These are phyloP conservation scores for Suillus discolor DNA, from an alignment of 768 basidiomycete species.

Conservation along the genomic window DNA sequence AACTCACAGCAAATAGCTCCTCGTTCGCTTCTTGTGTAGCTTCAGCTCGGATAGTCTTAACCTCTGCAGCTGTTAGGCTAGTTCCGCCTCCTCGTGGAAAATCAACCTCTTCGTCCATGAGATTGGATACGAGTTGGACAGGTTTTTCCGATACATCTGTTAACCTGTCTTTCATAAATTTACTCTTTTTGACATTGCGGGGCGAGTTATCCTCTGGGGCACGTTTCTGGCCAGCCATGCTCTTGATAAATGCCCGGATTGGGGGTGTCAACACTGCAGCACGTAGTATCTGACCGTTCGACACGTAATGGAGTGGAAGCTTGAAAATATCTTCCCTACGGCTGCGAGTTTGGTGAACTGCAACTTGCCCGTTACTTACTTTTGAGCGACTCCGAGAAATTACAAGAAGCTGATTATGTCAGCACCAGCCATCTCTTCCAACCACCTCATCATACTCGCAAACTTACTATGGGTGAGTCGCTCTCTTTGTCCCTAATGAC, in stretches of 20 bases:
- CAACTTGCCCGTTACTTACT: not conserved
- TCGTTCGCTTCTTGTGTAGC: constrained; percentile 82
- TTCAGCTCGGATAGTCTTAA: constrained; percentile 83
- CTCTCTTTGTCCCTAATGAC: not conserved
- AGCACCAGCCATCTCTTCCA: not conserved
- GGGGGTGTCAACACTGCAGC: not conserved
- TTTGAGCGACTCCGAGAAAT: not conserved
- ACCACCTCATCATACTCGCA: not conserved
- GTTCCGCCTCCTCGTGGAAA: constrained; percentile 97
- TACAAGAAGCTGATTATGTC: not conserved
- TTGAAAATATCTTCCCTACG: not conserved
- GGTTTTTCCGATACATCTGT: constrained; percentile 29
- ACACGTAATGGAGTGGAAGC: not conserved
- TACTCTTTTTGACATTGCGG: constrained; percentile 64
- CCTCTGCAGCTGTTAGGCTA: constrained; percentile 83
- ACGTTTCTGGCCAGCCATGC: constrained; percentile 61
- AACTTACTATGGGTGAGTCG: constrained; percentile 2
- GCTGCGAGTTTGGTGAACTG: no score
- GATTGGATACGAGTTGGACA: constrained; percentile 37
- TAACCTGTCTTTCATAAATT: constrained; percentile 38
- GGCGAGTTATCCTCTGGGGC: constrained; percentile 54
- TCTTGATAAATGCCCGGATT: constrained; percentile 17
- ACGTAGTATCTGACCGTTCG: not conserved
- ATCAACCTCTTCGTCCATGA: constrained; percentile 73
- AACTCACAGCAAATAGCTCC: constrained; percentile 70